phyloP scores from a whole-genome alignment of 2,329 filamentous ascomycete species.

The Emmonsiellopsis sp. region DNA sequence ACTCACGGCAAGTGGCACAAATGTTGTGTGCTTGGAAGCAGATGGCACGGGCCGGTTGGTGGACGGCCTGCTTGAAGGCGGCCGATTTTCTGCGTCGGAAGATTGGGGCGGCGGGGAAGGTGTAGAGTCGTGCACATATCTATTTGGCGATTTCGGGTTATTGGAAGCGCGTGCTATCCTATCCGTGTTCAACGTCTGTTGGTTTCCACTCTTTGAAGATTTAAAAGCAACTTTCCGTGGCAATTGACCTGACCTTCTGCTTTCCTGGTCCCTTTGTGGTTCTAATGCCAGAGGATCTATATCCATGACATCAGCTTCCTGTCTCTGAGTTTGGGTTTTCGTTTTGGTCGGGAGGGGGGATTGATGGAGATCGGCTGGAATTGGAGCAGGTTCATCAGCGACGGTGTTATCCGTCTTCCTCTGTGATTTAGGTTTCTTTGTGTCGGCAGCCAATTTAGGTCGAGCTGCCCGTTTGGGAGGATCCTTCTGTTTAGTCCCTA shows the following conservation, averaged over 20 bases:
- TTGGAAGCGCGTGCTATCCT: not conserved
- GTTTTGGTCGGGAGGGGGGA: not conserved
- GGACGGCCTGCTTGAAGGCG: conserved; percentile 57
- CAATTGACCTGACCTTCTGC: not conserved
- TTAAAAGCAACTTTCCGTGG: not conserved
- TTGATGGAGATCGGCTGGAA: not conserved
- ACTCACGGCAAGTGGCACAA: conserved; percentile 35
- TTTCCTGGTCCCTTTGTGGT: not conserved
- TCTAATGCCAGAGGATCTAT: not conserved
- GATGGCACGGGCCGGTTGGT: conserved; percentile 32
- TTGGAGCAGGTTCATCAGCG: not conserved
- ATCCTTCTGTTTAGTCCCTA: no score
- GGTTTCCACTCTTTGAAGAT: not conserved
- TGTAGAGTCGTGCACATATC: conserved; percentile 33
- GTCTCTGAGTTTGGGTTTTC: not conserved
- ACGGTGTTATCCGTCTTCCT: not conserved
- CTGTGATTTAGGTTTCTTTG: not conserved
- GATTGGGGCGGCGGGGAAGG: conserved; percentile 64
- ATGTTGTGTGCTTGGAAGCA: conserved; percentile 27
- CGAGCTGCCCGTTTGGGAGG: not conserved
- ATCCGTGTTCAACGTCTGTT: not conserved
- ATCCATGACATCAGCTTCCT: not conserved
- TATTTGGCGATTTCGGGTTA: conserved; percentile 13
- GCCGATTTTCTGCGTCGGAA: conserved; percentile 72
- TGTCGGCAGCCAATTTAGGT: not conserved